Base-by-base conservation (phyloP, 2,329 filamentous ascomycete species). In the Drechslera avenae region DNA sequence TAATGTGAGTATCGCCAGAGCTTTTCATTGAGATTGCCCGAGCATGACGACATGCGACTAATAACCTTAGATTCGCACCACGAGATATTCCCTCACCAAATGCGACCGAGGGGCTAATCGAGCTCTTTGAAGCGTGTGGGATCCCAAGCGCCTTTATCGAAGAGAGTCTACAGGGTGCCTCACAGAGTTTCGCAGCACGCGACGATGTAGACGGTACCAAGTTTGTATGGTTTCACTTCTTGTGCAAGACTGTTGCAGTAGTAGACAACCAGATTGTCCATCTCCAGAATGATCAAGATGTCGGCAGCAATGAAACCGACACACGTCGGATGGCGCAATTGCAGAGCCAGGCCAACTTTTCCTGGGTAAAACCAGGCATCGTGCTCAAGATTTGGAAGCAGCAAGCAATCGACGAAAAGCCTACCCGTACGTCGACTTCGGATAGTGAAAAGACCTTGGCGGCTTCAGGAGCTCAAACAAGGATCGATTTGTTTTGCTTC, bases 401-500 rank as follows among this genome's bases (percentile, higher is more conserved):
- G 16, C 19, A 46, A 12, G 19, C 14, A 4, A 13, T 26, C 3
- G 32, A 40, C n/a, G 37, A 46, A 16, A 35, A 37, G n/a, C 51
- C 53, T 4, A 48, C 34, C 28, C 53, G 53, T 1, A 54, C 57
- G 2, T 55, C 41, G 4, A 60, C 52, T 28, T 60, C 54, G 28
- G 57, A 43, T 23, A 61, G 59, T 23, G 52, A 54, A 18, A 51
- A 30, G 26, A 59, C 59, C 0, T 30, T 61, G 31, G 28, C 42
- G 13, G 2, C 36, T 1, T n/a, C 23, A 1, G 28, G 40, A 3
- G 5, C 8, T 7, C 30, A 49, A 12, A 32, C 54, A 16, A 30
- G 7, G 9, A 50, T 68, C 5, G 66, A 66, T n/a, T 23, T 72
- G 17, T 52, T 70, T 14, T 67, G 67, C 40, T 72, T 72, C 28